These are phyloP conservation scores for Suillus paluster DNA, from an alignment of 768 basidiomycete genomes.

Conservation along the genomic window DNA sequence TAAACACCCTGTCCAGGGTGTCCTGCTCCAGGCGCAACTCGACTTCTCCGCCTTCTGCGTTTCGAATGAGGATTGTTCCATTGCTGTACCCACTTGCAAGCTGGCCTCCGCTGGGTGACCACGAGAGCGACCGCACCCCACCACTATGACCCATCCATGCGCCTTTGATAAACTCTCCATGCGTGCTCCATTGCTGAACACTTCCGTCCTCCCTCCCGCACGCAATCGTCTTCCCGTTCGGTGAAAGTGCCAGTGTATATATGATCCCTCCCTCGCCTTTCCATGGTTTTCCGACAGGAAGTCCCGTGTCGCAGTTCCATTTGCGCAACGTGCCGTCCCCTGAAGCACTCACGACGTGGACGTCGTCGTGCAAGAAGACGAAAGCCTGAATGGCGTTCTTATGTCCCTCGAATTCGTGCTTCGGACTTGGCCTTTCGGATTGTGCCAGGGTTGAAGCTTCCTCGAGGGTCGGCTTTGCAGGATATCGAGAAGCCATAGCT, in stretches of 20 bases:
- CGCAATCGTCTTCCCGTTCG: constrained; percentile 7
- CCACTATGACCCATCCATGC: background rate
- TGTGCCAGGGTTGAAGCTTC: too few relatives aligned
- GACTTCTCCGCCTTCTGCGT: too few relatives aligned
- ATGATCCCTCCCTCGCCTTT: background rate
- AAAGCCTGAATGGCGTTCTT: background rate
- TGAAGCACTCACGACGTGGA: background rate
- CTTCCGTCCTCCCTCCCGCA: constrained; percentile 19
- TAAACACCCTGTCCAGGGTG: too few relatives aligned
- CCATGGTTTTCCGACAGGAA: background rate
- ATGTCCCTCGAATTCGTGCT: background rate
- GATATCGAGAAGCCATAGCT: too few relatives aligned
- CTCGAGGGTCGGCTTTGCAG: too few relatives aligned
- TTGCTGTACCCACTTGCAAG: constrained; percentile 46
- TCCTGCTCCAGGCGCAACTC: too few relatives aligned
- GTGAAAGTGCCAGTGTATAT: constrained; percentile 9
- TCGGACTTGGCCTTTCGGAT: background rate
- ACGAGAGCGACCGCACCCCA: constrained; percentile 35
- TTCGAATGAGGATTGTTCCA: constrained; percentile 6
- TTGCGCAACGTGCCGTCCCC: background rate
- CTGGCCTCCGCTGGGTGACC: constrained; percentile 45
- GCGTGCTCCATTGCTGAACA: constrained; percentile 14
- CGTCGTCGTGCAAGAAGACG: background rate
- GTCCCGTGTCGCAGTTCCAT: background rate
- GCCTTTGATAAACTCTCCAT: background rate